Percentiles rank a stretch among this genome's conserved stretches.
phyloP scores from a whole-genome alignment of 371 early-diverging fungal species.

The Encephalitozoon hellem region DNA sequence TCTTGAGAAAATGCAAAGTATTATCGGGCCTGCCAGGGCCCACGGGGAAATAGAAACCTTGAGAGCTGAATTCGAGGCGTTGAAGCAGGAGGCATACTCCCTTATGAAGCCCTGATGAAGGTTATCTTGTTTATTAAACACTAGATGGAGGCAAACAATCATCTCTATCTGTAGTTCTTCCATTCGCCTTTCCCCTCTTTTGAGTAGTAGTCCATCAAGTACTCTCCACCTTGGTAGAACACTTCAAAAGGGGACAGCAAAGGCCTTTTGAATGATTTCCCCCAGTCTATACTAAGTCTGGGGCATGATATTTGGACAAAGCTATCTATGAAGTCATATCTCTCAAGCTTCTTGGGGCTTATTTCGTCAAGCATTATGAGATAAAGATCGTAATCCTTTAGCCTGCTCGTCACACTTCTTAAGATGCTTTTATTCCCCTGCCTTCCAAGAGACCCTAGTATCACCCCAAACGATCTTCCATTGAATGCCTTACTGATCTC shows the following conservation, averaged over 20 bases:
- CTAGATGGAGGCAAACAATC: neutral
- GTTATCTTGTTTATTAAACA: neutral
- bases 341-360: slow-evolving; percentile 36
- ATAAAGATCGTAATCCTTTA: slow-evolving; percentile 62
- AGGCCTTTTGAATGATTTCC: slow-evolving; percentile 81
- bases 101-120: neutral
- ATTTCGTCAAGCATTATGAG: slow-evolving; percentile 56
- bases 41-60: neutral
- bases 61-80: slow-evolving; percentile 7
- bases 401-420: slow-evolving; percentile 59
- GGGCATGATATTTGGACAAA: slow-evolving; percentile 97
- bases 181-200: slow-evolving; percentile 51
- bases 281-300: slow-evolving; percentile 96
- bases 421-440: slow-evolving; percentile 87
- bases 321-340: slow-evolving; percentile 53
- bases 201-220: slow-evolving; percentile 60
- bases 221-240: slow-evolving; percentile 63
- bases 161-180: slow-evolving; percentile 43
- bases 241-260: slow-evolving; percentile 90
- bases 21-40: neutral
- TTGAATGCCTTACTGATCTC: slow-evolving; percentile 67
- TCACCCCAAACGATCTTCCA: slow-evolving; percentile 70
- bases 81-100: slow-evolving; percentile 4
- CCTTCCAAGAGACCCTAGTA: slow-evolving; percentile 89
- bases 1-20: slow-evolving; percentile 9